Evolutionary conservation across 805 yeast species (phyloP).

Genomic region (Helenozyma rhizophorensis): DNA sequence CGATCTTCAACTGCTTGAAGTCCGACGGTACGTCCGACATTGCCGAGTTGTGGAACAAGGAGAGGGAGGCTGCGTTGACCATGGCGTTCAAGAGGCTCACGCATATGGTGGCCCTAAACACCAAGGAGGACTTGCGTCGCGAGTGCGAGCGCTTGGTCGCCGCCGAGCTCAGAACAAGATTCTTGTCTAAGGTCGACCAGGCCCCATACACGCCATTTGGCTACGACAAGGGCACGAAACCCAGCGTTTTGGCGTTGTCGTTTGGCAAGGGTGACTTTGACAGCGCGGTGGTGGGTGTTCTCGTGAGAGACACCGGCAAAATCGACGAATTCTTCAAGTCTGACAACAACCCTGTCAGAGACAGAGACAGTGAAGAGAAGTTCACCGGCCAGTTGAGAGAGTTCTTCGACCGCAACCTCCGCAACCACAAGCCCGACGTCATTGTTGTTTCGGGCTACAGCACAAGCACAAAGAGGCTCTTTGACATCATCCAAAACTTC

Average conservation of each 20-base stretch:
- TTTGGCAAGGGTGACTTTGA: slow-evolving; percentile 82
- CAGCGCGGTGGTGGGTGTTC: slow-evolving; percentile 83
- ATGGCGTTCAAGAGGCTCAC: slow-evolving; percentile 65
- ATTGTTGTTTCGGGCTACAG: slow-evolving; percentile 87
- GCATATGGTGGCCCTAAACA: slow-evolving; percentile 63
- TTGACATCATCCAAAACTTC: slow-evolving; percentile 50
- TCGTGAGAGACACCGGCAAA: slow-evolving; percentile 76
- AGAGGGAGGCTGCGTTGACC: slow-evolving; percentile 63
- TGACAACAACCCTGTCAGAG: slow-evolving; percentile 60
- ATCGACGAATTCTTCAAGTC: slow-evolving; percentile 74
- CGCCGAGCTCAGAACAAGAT: slow-evolving; percentile 63
- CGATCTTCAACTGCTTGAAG: slow-evolving; percentile 47
- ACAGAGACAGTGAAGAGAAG: slow-evolving; percentile 37
- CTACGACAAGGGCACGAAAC: slow-evolving; percentile 73
- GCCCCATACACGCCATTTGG: slow-evolving; percentile 88
- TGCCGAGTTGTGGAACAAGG: slow-evolving; percentile 75
- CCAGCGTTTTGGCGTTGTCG: slow-evolving; percentile 76
- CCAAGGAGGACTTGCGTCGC: slow-evolving; percentile 77
- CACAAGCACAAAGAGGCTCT: slow-evolving; percentile 61
- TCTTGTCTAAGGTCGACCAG: slow-evolving; percentile 75
- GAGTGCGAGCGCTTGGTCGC: slow-evolving; percentile 70
- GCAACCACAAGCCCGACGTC: slow-evolving; percentile 67
- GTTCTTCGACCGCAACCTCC: slow-evolving; percentile 58
- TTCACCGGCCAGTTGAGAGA: slow-evolving; percentile 63
- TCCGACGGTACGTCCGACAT: slow-evolving; percentile 77